phyloP scores from a whole-genome alignment of 192 early-diverging fungal genomes.

The Entrophospora sp. region DNA sequence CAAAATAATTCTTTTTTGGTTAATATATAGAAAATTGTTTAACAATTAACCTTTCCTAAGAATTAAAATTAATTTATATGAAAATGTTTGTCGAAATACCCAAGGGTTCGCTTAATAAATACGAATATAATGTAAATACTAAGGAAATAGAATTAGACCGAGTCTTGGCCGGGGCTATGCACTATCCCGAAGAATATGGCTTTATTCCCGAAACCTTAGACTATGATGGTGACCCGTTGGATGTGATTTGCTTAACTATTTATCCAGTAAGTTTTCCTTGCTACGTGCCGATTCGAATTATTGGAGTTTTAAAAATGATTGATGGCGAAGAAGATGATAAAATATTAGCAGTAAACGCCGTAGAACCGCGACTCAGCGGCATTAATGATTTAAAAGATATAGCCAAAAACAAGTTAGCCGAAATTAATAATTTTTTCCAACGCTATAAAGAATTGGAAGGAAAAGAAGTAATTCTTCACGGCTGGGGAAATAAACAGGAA shows the following conservation, averaged over 20 bases:
- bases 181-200: neutral
- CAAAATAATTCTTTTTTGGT: too few relatives aligned
- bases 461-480: neutral
- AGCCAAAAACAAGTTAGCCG: neutral
- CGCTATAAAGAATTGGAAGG: neutral
- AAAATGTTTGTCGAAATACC: too few relatives aligned
- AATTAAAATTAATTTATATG: too few relatives aligned
- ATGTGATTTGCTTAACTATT: neutral
- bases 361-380: neutral
- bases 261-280: neutral
- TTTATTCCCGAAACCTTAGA: neutral
- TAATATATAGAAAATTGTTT: too few relatives aligned
- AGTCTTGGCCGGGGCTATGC: neutral
- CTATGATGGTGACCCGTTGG: neutral
- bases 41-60: too few relatives aligned
- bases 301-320: neutral
- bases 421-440: neutral
- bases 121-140: neutral
- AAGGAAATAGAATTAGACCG: neutral
- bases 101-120: too few relatives aligned
- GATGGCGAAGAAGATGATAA: conserved; percentile 1
- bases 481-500: neutral
- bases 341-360: neutral
- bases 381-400: neutral
- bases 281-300: neutral